Conservation (phyloP, 371 early-diverging fungal species). For the Rhizopus delemar region DNA sequence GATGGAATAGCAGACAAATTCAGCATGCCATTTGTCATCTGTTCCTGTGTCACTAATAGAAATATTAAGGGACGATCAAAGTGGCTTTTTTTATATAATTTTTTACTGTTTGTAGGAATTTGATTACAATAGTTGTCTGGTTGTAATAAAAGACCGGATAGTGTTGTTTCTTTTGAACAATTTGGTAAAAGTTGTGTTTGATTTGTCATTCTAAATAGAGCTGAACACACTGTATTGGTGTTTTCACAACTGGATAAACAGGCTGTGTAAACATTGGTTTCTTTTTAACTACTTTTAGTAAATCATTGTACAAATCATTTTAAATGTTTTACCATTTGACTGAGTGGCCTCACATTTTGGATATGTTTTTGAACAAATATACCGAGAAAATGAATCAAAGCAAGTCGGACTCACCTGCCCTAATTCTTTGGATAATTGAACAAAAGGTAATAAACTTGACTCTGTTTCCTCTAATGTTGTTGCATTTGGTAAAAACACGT, state of each 20-base stretch:
- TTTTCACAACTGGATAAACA: constrained; percentile 23
- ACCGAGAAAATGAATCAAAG: constrained; percentile 21
- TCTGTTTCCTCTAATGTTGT: not conserved
- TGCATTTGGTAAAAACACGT: constrained; percentile 19
- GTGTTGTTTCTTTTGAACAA: constrained; percentile 15
- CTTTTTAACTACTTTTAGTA: constrained; percentile 8
- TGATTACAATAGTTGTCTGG: constrained; percentile 23
- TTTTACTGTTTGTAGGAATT: constrained; percentile 24
- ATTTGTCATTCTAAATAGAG: constrained; percentile 14
- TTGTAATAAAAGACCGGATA: constrained; percentile 4
- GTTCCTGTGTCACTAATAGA: constrained; percentile 16
- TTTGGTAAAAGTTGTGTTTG: constrained; percentile 10
- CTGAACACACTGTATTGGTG: constrained; percentile 5
- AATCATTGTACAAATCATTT: not conserved
- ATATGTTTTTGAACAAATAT: constrained; percentile 25
- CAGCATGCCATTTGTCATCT: constrained; percentile 12
- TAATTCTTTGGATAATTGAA: constrained; percentile 2
- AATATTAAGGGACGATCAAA: not conserved
- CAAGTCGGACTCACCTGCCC: not conserved
- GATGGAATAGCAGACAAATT: constrained; percentile 22
- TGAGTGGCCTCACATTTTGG: constrained; percentile 24
- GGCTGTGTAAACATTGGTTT: constrained; percentile 7
- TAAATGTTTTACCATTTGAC: constrained; percentile 15
- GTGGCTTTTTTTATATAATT: not conserved
- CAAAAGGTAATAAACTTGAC: not conserved